phyloP scores from a whole-genome alignment of 169 alveolate genomes.

The Eimeria tenella region DNA sequence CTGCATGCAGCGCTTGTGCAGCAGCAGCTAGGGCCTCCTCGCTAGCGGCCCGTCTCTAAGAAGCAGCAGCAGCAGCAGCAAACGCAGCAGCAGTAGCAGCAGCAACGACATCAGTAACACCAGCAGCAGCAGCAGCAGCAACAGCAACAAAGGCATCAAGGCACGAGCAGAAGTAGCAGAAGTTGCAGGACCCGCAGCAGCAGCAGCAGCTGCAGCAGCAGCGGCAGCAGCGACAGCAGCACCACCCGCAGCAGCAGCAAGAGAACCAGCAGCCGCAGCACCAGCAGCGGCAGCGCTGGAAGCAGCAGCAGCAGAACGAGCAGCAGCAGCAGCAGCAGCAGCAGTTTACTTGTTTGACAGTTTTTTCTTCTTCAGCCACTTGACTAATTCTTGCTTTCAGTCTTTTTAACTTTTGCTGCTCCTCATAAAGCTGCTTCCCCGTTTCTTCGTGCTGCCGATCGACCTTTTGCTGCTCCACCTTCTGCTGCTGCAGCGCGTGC shows the following conservation, averaged over 20 bases:
- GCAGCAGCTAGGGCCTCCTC: constrained; percentile 87
- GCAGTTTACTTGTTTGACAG: constrained; percentile 50
- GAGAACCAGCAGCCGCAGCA: no score
- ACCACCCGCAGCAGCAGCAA: no score
- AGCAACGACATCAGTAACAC: neutral
- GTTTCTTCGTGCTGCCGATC: constrained; percentile 89
- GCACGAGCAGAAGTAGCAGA: no score
- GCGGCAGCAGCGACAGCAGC: no score
- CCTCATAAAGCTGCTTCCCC: constrained; percentile 88
- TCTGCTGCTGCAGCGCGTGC: constrained; percentile 77
- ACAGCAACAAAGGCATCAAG: no score
- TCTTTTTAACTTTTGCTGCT: constrained; percentile 91
- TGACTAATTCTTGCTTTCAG: constrained; percentile 88
- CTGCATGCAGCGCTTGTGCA: constrained; percentile 84
- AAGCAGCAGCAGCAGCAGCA: neutral
- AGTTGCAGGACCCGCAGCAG: no score
- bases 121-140: neutral
- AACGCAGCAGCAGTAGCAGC: neutral
- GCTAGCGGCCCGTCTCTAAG: constrained; percentile 88
- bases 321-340: neutral
- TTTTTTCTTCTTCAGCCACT: constrained; percentile 88
- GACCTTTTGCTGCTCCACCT: neutral
- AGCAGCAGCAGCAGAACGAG: no score
- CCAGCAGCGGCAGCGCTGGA: no score
- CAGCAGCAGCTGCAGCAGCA: no score